Percentiles rank a stretch among this genome's conserved stretches.
These are phyloP conservation scores for Populus deltoides DNA, from an alignment of 345 rosid species.

Conservation along the genomic window DNA sequence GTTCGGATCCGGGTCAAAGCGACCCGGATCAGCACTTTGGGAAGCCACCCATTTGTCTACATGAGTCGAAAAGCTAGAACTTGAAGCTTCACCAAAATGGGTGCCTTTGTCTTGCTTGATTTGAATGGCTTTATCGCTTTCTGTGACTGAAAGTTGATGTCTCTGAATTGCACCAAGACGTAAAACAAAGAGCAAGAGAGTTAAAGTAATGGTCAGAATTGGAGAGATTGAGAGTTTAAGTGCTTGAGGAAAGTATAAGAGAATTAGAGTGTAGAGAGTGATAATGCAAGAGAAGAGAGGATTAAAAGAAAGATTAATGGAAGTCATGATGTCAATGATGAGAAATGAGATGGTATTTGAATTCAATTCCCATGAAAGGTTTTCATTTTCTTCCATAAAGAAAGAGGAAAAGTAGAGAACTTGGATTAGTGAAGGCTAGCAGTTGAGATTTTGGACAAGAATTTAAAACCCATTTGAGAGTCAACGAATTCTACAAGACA, in stretches of 20 bases:
- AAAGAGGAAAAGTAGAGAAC: background rate
- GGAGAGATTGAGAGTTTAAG: conserved; percentile 45
- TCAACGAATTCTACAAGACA: background rate
- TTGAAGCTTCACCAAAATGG: background rate
- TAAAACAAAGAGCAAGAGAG: conserved; percentile 47
- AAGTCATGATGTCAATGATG: conserved; percentile 5
- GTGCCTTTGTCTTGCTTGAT: background rate
- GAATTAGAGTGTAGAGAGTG: conserved; percentile 45
- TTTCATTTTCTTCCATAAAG: conserved; percentile 29
- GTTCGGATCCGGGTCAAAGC: background rate
- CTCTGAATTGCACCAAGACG: conserved; percentile 45
- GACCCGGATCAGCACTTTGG: background rate
- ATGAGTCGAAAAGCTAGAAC: background rate
- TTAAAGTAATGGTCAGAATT: conserved; percentile 44
- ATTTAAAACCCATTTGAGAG: background rate
- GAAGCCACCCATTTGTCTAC: conserved; percentile 23
- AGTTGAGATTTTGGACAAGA: background rate
- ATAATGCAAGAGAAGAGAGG: conserved; percentile 58
- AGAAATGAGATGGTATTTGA: background rate
- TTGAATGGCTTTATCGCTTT: background rate
- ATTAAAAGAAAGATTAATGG: conserved; percentile 17
- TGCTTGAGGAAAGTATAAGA: conserved; percentile 52
- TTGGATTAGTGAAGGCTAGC: background rate
- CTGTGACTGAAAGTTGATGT: conserved; percentile 10
- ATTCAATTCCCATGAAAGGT: conserved; percentile 8